Evolutionary conservation across 2,329 filamentous ascomycete genomes (phyloP), one percentile per base, ranked within the genome.

Genomic region (Aspergillus unguis): DNA sequence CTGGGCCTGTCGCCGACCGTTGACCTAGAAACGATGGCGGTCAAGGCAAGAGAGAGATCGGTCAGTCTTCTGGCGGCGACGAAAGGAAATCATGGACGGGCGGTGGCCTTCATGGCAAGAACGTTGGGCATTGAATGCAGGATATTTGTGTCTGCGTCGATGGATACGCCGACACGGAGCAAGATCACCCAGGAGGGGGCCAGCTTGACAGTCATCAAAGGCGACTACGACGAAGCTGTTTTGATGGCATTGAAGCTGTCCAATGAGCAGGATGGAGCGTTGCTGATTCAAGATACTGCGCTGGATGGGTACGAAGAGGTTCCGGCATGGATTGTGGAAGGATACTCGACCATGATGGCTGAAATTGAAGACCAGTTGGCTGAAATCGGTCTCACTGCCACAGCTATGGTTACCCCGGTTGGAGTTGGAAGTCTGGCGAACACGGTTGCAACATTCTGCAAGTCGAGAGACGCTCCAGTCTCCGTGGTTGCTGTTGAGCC

Each of bases 11-110:
- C 76, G 0, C 57, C 73, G 0, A 72, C 73, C 1, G 65, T 76
- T 0, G 64, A 71, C 3, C 62, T 85, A 0, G 69, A 75, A 0
- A 68, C 76, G 0, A 59, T 85, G 1, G 71, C 71, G 2, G 43
- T 58, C 0, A 62, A 64, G 1, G 66, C 74, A 0, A 62, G 61
- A 32, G 51, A 60, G 1, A 61, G 62, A 0, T 59, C 63, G 0
- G 58, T 83, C 23, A 71, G 62, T 0, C 65, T 89, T 0, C 79
- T 85, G 37, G 83, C 87, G 0, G 84, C 85, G 1, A 90, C 86
- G 0, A 87, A 90, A 44, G 89, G 88, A 0, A 92, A 92, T 58
- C 87, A 88, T 75, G 88, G 89, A 0, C 76, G 87, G 2, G 88
- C 89, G 0, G 79, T 90, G 1, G 85, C 87, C 0, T 76, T 81